Evolutionary conservation across 352 stramenopile genomes (phyloP).

Genomic region (Globisporangium radiosum): DNA sequence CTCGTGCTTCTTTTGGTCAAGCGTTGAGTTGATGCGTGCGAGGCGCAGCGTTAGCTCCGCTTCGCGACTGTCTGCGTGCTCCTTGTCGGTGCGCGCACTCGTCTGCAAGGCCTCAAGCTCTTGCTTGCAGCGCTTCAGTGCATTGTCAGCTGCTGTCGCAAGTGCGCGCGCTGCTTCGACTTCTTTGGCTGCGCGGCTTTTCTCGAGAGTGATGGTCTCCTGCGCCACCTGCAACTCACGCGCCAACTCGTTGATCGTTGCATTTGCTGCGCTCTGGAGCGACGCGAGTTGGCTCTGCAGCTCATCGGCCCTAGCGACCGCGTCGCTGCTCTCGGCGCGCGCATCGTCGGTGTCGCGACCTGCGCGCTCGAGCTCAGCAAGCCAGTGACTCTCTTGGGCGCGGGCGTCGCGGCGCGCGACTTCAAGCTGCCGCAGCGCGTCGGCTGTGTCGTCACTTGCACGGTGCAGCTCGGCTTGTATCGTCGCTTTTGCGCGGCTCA

Average conservation of each 20-base stretch:
- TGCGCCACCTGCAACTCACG: constrained; percentile 49
- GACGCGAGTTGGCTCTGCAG: constrained; percentile 62
- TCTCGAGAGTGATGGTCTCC: constrained; percentile 48
- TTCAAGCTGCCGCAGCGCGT: constrained; percentile 54
- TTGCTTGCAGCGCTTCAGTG: constrained; percentile 31
- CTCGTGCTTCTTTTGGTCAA: constrained; percentile 63
- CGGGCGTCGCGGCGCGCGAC: constrained; percentile 49
- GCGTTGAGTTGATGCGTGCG: constrained; percentile 14
- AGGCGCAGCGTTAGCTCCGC: constrained; percentile 28
- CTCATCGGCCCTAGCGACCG: constrained; percentile 34
- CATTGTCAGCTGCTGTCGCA: constrained; percentile 35
- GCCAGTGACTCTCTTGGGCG: constrained; percentile 28
- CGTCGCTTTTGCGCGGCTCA: constrained; percentile 29
- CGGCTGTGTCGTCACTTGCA: constrained; percentile 44
- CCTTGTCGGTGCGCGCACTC: constrained; percentile 20
- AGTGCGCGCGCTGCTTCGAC: constrained; percentile 29
- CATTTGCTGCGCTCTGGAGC: constrained; percentile 68
- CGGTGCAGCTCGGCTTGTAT: constrained; percentile 55
- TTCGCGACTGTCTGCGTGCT: constrained; percentile 21
- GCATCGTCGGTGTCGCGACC: constrained; percentile 44
- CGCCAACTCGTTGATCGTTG: constrained; percentile 72
- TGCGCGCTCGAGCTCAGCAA: constrained; percentile 33
- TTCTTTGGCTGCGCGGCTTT: constrained; percentile 45
- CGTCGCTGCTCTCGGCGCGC: constrained; percentile 33
- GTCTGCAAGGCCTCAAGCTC: constrained; percentile 34